Base-by-base conservation (phyloP, 331 rosid species). In the Saraca asoca region DNA sequence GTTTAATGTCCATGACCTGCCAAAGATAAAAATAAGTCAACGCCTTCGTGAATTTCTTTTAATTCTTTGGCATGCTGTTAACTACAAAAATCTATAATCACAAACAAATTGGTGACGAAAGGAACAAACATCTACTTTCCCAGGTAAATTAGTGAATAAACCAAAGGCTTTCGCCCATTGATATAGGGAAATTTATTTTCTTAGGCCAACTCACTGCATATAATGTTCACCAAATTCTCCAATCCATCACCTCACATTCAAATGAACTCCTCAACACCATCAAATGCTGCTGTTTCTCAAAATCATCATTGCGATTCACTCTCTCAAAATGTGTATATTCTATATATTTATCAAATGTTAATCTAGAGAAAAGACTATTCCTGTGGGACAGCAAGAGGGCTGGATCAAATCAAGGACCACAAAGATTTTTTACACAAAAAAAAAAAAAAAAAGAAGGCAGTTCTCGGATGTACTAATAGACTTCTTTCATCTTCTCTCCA, bases 1-100 rank as follows among this genome's bases (percentile, higher is more conserved):
- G 87, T 82, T 90, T 90, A 58, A 94, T 79, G 74, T 88, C 95
- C 88, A 82, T 77, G 51, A 94, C 97, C 99, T 94, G 75, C 72
- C 13, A 75, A 71, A 12, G 6, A 39, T 12, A 6, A 57, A 55
- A 43, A 17, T 13, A 62, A 9, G 37, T 41, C 48, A 14, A 51
- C 15, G 20, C 59, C n/a, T n/a, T 24, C 3, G 31, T 24, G 31
- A 57, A 31, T 57, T 55, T 3, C 52, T 52, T 42, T 64, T 52
- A 51, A 31, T 66, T 42, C 35, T 43, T 63, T 6, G 42, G 43
- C n/a, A 62, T 45, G 73, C 37, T 18, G 12, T 44, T 7, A 44
- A 37, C 75, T 31, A 29, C 31, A 62, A 45, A 45, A 7, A 46
- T 46, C 10, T 9, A 45, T 9, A 29, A n/a, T 12, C 8, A 41